Evolutionary conservation across 2,329 filamentous ascomycete species (phyloP).

Genomic region (Neopestalotiopsis sp.): DNA sequence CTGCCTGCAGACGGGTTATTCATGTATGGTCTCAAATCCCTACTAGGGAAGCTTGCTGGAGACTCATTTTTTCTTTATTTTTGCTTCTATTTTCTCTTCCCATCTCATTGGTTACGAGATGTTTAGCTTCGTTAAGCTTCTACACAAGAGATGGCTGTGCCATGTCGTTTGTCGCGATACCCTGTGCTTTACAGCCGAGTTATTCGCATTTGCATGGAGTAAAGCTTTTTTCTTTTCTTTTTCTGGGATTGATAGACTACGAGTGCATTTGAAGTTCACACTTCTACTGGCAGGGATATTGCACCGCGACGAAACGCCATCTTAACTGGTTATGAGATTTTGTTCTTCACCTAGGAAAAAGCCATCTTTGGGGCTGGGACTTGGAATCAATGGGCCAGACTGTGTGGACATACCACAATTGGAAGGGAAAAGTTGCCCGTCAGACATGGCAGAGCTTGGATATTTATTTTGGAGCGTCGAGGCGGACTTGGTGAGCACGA

Average conservation of each 20-base stretch:
- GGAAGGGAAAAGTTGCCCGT: background rate
- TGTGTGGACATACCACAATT: background rate
- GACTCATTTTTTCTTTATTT: background rate
- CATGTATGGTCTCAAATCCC: conserved; percentile 14
- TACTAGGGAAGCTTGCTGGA: background rate
- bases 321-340: conserved; percentile 10
- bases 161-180: conserved; percentile 35
- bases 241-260: conserved; percentile 36
- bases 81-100: background rate
- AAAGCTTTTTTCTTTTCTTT: conserved; percentile 33
- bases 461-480: background rate
- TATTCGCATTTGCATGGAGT: conserved; percentile 37
- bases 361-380: conserved; percentile 23
- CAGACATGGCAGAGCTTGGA: background rate
- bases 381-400: conserved; percentile 21
- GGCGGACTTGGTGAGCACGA: background rate
- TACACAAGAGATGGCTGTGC: conserved; percentile 37
- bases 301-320: conserved; percentile 20
- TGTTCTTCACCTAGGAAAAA: conserved; percentile 16
- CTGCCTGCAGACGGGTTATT: background rate
- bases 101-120: conserved; percentile 22
- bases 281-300: conserved; percentile 37
- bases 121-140: conserved; percentile 33
- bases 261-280: conserved; percentile 41
- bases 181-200: conserved; percentile 36